phyloP scores from a whole-genome alignment of 768 basidiomycete species.

The Pleurotus tuber-regium region DNA sequence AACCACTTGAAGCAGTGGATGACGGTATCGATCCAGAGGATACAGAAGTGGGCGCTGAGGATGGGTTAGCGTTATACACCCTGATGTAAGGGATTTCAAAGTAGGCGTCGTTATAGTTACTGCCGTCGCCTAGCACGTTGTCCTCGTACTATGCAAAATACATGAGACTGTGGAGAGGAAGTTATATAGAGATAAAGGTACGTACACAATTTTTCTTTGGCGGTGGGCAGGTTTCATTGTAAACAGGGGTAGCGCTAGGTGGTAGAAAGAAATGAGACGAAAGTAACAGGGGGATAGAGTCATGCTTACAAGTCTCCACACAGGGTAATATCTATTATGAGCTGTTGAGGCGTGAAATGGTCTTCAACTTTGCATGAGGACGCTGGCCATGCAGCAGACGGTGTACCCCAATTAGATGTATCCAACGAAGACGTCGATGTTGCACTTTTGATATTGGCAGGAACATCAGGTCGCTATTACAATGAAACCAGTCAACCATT shows the following conservation, averaged over 20 bases:
- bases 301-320: conserved; percentile 46
- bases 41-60: neutral
- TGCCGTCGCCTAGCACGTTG: conserved; percentile 45
- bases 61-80: conserved; percentile 2
- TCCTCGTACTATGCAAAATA: conserved; percentile 38
- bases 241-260: neutral
- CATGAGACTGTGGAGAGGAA: neutral
- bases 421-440: conserved; percentile 35
- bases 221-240: neutral
- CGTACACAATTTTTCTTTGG: conserved; percentile 8
- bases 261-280: neutral
- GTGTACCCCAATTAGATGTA: conserved; percentile 39
- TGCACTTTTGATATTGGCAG: conserved; percentile 30
- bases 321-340: conserved; percentile 53
- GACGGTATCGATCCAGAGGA: conserved; percentile 1
- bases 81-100: conserved; percentile 62
- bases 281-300: neutral
- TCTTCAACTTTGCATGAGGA: conserved; percentile 38
- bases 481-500: too few species aligned
- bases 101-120: conserved; percentile 48
- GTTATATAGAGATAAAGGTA: neutral
- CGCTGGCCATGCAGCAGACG: conserved; percentile 37
- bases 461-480: conserved; percentile 46
- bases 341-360: conserved; percentile 44
- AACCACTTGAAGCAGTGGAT: neutral